Base-by-base conservation (phyloP, 352 stramenopile genomes). In the Globisporangium polare region DNA sequence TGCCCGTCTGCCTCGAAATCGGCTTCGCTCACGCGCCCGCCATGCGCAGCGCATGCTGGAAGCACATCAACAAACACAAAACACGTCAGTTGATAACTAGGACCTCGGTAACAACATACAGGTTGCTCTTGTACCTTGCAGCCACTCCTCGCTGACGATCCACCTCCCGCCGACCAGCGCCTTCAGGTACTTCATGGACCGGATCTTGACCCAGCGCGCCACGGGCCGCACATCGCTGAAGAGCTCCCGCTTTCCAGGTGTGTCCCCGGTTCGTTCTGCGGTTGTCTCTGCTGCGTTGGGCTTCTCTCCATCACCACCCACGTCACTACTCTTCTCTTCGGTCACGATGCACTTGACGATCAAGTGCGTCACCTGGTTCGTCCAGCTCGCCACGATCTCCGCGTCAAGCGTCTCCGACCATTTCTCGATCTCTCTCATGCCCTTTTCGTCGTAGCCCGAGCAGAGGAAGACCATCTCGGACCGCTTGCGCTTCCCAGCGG, bases 111-210 rank as follows among this genome's bases (percentile, higher is more conserved):
- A 27, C 1, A 46, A 35, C 49, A 50, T 27, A 42, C 60, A 26
- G 9, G 27, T 0, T 0, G n/a, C n/a, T n/a, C n/a, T n/a, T 17
- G 0, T 45, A 88, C 82, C 82, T 77, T 80, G 66, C 24, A 95
- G 69, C 86, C 86, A 95, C 18, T 87, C 74, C 35, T 92, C 77
- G 50, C 82, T 92, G 33, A 95, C 83, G 66, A 95, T 89, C 86
- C 86, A 95, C 27, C 84, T 80, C 9, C 86, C 86, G 15, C 70
- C 79, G 33, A 86, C 75, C 8, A 95, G 74, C 52, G 80, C 86
- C 57, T 94, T 94, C 24, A 95, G 72, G 33, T 94, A 95, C 60
- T 95, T 95, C 42, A 95, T 72, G 27, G 86, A 94, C 17, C 86
- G 77, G 46, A 90, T 90, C 65, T 90, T 92, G 24, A 92, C 86